Evolutionary conservation across 805 yeast species (phyloP).

Genomic region (Metschnikowia vanudenii): DNA sequence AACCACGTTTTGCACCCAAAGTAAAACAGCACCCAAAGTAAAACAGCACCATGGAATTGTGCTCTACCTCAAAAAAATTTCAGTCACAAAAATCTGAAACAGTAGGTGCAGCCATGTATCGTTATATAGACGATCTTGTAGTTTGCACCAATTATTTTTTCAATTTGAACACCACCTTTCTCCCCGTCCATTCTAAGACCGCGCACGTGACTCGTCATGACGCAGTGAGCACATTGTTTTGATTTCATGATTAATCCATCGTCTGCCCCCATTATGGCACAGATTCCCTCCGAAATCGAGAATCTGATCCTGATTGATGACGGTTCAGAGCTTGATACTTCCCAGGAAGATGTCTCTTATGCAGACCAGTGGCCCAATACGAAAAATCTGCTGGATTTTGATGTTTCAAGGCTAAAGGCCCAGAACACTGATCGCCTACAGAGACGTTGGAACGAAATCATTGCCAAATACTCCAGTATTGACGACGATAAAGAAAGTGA

Average conservation of each 20-base stretch:
- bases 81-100: no score
- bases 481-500: slow-evolving; percentile 57
- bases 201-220: no score
- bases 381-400: slow-evolving; percentile 12
- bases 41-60: no score
- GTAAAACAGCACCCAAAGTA: no score
- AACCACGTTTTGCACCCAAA: no score
- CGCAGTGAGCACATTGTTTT: not conserved
- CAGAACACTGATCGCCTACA: slow-evolving; percentile 23
- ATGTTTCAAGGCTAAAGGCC: slow-evolving; percentile 27
- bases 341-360: slow-evolving; percentile 9
- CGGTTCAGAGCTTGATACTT: slow-evolving; percentile 15
- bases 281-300: slow-evolving; percentile 14
- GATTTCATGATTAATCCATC: not conserved
- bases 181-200: no score
- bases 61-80: no score
- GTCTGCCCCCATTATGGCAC: slow-evolving; percentile 1
- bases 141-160: no score
- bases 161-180: no score
- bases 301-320: slow-evolving; percentile 25
- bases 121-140: no score
- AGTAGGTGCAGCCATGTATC: no score
- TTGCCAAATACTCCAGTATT: slow-evolving; percentile 49
- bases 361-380: slow-evolving; percentile 17
- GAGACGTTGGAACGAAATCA: slow-evolving; percentile 50